A percentile compares a stretch with the other conserved stretches of the same genome.
phyloP scores from a whole-genome alignment of 2,329 filamentous ascomycete species.

The Tolypocladium capitatum region DNA sequence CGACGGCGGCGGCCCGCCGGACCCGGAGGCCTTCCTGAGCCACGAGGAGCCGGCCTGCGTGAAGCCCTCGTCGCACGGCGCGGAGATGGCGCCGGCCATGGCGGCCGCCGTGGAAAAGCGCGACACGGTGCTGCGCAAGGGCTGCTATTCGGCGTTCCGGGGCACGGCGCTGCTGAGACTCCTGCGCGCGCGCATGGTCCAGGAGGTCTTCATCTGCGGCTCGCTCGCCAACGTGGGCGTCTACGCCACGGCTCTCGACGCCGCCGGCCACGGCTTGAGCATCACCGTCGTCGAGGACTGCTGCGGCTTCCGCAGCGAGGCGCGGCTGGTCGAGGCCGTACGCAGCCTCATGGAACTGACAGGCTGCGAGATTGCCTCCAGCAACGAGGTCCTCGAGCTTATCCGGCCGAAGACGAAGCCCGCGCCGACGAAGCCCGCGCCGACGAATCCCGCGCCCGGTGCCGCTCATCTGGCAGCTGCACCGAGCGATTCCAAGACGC shows the following conservation, averaged over 20 bases:
- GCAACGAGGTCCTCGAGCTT: constrained; percentile 39
- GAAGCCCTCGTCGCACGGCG: constrained; percentile 28
- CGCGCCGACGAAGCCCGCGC: not conserved
- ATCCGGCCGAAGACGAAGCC: constrained; percentile 9
- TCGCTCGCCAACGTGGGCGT: constrained; percentile 78
- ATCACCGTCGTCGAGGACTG: constrained; percentile 84
- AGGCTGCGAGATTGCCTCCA: constrained; percentile 53
- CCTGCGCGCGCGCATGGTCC: constrained; percentile 77
- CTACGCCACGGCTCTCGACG: constrained; percentile 83
- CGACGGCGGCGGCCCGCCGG: constrained; percentile 3
- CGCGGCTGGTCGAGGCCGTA: constrained; percentile 58
- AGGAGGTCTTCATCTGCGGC: constrained; percentile 80
- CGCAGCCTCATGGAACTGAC: constrained; percentile 60
- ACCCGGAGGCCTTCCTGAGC: constrained; percentile 34
- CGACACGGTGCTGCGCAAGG: constrained; percentile 50
- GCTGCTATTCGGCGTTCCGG: constrained; percentile 78
- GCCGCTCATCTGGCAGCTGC: not conserved
- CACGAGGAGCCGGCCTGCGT: constrained; percentile 28
- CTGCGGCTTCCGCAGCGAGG: constrained; percentile 61
- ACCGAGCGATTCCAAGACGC: not conserved
- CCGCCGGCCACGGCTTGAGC: constrained; percentile 73
- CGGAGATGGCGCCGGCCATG: constrained; percentile 30
- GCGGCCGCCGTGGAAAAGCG: constrained; percentile 28
- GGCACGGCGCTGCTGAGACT: constrained; percentile 58
- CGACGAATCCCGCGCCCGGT: not conserved